Evolutionary conservation across 352 stramenopile species (phyloP).

Genomic region (Globisporangium paddicum): DNA sequence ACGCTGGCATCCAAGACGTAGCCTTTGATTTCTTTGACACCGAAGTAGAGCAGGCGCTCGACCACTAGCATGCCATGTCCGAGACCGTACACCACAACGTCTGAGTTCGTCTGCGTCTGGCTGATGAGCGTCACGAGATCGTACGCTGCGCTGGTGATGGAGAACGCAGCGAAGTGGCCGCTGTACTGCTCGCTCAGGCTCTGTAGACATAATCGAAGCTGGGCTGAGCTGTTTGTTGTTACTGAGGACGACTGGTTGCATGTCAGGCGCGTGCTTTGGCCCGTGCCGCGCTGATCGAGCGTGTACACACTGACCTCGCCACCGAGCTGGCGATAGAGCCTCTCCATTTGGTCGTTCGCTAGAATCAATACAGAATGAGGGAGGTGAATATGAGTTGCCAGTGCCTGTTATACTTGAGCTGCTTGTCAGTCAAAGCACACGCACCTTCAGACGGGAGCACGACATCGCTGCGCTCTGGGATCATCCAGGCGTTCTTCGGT

Average conservation of each 20-base stretch:
- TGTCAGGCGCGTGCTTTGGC: constrained; percentile 8
- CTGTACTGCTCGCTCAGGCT: background rate
- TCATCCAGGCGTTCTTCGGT: constrained; percentile 25
- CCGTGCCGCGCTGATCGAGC: constrained; percentile 48
- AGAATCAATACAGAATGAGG: background rate
- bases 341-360: constrained; percentile 30
- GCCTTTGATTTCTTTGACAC: constrained; percentile 36
- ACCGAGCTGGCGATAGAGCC: constrained; percentile 36
- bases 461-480: constrained; percentile 25
- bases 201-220: background rate
- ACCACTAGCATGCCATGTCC: constrained; percentile 55
- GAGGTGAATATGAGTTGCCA: background rate
- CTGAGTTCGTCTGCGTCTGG: constrained; percentile 23
- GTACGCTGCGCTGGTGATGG: constrained; percentile 49
- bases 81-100: constrained; percentile 60
- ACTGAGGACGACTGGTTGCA: background rate
- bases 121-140: constrained; percentile 60
- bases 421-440: background rate
- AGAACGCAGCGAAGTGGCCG: constrained; percentile 37
- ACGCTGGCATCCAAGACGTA: constrained; percentile 54
- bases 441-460: constrained; percentile 8
- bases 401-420: background rate
- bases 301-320: constrained; percentile 43
- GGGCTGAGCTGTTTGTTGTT: background rate
- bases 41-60: constrained; percentile 52